Percentiles rank a stretch among this genome's conserved stretches.
phyloP scores from a whole-genome alignment of 192 early-diverging fungal genomes.

The Umbelopsis sp. region DNA sequence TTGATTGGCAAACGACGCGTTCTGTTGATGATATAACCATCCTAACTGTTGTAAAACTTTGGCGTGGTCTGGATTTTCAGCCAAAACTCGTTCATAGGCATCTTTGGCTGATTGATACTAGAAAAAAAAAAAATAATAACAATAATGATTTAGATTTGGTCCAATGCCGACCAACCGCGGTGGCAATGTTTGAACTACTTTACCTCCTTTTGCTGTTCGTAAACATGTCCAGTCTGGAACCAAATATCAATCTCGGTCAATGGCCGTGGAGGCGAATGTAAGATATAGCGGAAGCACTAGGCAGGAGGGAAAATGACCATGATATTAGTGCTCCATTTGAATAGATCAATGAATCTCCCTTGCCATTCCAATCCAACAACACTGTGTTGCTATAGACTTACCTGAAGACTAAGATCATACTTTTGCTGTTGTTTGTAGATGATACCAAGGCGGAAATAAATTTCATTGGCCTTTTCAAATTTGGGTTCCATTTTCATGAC shows the following conservation, averaged over 20 bases:
- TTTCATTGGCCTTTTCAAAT: constrained; percentile 97
- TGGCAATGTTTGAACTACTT: constrained; percentile 1
- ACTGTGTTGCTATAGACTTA: constrained; percentile 24
- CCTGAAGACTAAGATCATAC: constrained; percentile 70
- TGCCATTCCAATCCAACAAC: not conserved
- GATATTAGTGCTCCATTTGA: not conserved
- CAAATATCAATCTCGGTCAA: constrained; percentile 94
- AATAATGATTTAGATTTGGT: constrained; percentile 7
- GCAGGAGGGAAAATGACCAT: constrained; percentile 31
- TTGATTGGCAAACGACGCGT: constrained; percentile 81
- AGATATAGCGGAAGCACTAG: constrained; percentile 90
- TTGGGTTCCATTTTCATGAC: constrained; percentile 95
- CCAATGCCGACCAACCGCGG: not conserved
- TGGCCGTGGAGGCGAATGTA: constrained; percentile 83
- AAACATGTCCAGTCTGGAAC: constrained; percentile 97
- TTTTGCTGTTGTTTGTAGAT: constrained; percentile 95
- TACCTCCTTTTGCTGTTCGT: constrained; percentile 94
- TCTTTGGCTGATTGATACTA: constrained; percentile 74
- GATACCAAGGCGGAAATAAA: constrained; percentile 96
- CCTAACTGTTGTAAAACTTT: constrained; percentile 97
- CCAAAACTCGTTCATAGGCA: constrained; percentile 90
- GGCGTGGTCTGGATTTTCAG: constrained; percentile 88
- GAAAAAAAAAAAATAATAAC: not conserved
- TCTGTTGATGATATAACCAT: constrained; percentile 93
- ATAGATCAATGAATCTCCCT: not conserved